A percentile compares a stretch with the other conserved stretches of the same genome.
Evolutionary conservation across 352 stramenopile species (phyloP).

Genomic region (Pythium sp.): DNA sequence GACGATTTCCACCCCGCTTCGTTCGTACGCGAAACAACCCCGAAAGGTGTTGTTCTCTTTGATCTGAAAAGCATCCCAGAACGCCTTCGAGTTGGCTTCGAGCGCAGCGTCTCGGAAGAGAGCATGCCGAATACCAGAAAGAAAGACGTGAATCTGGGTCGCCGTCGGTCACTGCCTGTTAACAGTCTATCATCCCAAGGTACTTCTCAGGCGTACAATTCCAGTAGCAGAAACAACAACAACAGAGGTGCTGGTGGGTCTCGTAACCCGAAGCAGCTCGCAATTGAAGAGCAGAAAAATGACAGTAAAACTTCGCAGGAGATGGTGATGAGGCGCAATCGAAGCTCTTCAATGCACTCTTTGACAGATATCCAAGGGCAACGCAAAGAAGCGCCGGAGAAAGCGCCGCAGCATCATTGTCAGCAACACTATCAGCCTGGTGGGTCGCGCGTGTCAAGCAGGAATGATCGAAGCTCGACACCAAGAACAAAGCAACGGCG

Average conservation of each 20-base stretch:
- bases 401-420: neutral
- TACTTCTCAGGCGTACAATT: neutral
- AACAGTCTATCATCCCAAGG: slow-evolving; percentile 28
- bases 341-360: slow-evolving; percentile 39
- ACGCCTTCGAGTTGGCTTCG: slow-evolving; percentile 13
- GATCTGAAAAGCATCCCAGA: slow-evolving; percentile 36
- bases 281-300: slow-evolving; percentile 12
- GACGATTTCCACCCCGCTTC: slow-evolving; percentile 15
- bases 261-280: neutral
- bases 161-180: slow-evolving; percentile 44
- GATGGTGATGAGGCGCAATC: neutral
- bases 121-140: neutral
- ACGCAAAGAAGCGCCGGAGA: neutral
- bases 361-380: slow-evolving; percentile 37
- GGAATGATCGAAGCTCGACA: neutral
- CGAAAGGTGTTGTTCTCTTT: slow-evolving; percentile 44
- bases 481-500: slow-evolving; percentile 16
- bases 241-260: slow-evolving; percentile 5
- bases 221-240: slow-evolving; percentile 6
- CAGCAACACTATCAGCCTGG: slow-evolving; percentile 1
- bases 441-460: neutral
- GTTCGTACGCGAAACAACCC: slow-evolving; percentile 16
- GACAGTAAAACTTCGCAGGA: neutral
- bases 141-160: slow-evolving; percentile 5
- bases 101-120: slow-evolving; percentile 12